These are phyloP conservation scores for Cordyceps farinosa DNA, from an alignment of 2,329 filamentous ascomycete genomes.

Conservation along the genomic window DNA sequence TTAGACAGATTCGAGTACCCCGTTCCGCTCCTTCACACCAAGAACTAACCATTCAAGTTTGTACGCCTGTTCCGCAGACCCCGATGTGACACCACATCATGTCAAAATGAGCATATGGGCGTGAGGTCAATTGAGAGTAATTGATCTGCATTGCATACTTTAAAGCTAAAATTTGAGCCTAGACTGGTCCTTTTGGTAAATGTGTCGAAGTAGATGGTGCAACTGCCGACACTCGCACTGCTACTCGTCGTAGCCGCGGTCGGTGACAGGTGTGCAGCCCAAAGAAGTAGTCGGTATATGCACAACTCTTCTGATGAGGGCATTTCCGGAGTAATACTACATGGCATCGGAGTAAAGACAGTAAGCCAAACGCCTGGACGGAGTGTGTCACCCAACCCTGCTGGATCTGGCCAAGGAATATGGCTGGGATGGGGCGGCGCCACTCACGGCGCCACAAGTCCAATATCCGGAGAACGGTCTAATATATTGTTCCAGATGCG, in stretches of 20 bases:
- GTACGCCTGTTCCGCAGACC: background rate
- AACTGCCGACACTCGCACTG: background rate
- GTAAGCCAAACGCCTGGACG: background rate
- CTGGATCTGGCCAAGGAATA: conserved; percentile 2
- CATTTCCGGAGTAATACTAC: background rate
- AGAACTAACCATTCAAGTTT: background rate
- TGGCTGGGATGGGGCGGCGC: background rate
- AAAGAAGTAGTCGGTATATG: background rate
- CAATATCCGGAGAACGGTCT: background rate
- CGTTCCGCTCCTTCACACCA: no score
- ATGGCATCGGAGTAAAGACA: background rate
- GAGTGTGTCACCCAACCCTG: background rate
- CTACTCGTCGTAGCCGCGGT: background rate
- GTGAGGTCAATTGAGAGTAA: background rate
- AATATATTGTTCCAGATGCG: background rate
- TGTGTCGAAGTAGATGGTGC: background rate
- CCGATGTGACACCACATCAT: no score
- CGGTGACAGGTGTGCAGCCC: background rate
- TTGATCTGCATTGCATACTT: background rate
- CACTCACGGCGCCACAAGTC: background rate
- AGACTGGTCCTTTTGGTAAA: background rate
- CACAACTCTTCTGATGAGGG: background rate
- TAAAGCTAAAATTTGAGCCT: background rate
- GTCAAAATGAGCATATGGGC: no score
- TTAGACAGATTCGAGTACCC: no score